Conservation (phyloP, 1,284 basidiomycete species). For the Marasmius sp. region DNA sequence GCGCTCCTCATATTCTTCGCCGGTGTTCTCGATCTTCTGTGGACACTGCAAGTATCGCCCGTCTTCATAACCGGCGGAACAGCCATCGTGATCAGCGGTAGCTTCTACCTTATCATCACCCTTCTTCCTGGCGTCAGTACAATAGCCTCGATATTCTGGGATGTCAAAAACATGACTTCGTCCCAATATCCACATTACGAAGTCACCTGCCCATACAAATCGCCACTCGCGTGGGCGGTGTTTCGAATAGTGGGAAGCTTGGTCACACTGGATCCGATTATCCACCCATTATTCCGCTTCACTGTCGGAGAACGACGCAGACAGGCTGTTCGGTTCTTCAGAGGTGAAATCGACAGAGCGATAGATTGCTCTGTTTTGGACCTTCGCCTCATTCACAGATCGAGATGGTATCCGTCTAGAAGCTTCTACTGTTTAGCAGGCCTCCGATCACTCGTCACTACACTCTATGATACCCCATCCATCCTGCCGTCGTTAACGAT, state of each 20-base stretch:
- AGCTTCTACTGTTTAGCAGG: no score
- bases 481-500: no score
- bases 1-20: constrained; percentile 1
- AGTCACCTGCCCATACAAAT: background rate
- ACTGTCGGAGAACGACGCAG: background rate
- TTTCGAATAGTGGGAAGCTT: background rate
- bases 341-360: no score
- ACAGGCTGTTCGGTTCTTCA: no score
- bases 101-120: background rate
- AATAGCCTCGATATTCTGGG: background rate
- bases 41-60: background rate
- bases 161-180: background rate
- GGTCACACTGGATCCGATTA: background rate
- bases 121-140: background rate
- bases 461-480: no score
- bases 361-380: no score
- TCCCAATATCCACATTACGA: background rate
- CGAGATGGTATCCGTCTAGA: no score
- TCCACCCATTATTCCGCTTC: background rate
- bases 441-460: no score
- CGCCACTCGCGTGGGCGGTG: background rate
- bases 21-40: constrained; percentile 2
- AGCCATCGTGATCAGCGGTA: background rate
- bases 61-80: background rate
- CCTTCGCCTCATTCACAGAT: no score